These are phyloP conservation scores for Leccinum barrowsii DNA, from an alignment of 768 basidiomycete species.

Conservation along the genomic window DNA sequence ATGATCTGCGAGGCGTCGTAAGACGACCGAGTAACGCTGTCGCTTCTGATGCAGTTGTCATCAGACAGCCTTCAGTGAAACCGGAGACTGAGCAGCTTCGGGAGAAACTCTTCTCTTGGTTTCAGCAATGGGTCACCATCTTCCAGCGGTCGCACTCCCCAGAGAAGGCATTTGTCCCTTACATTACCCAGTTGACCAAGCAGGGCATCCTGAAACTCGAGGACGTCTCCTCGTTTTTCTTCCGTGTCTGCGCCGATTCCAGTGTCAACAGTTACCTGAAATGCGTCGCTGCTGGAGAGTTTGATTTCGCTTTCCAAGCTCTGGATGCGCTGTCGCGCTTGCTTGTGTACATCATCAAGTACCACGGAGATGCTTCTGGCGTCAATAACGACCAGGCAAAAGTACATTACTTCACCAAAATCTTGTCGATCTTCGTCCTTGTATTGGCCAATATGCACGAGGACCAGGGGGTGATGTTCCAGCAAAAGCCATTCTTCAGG, in stretches of 20 bases:
- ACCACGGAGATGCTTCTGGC: constrained; percentile 93
- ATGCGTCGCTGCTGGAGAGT: constrained; percentile 67
- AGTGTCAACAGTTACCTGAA: constrained; percentile 87
- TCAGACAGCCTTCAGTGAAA: constrained; percentile 51
- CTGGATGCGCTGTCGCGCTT: constrained; percentile 94
- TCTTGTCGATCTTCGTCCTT: constrained; percentile 94
- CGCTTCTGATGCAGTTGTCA: constrained; percentile 34
- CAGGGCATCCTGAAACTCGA: constrained; percentile 96
- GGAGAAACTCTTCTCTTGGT: constrained; percentile 74
- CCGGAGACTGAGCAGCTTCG: constrained; percentile 73
- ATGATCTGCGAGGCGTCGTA: constrained; percentile 73
- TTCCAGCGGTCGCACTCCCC: constrained; percentile 88
- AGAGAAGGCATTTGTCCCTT: constrained; percentile 93
- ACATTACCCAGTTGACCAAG: constrained; percentile 95
- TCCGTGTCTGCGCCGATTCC: constrained; percentile 94
- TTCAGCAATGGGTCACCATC: constrained; percentile 94
- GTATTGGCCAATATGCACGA: constrained; percentile 94
- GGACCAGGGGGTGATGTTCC: constrained; percentile 86
- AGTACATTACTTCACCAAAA: constrained; percentile 95
- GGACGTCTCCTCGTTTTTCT: constrained; percentile 96
- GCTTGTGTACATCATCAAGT: constrained; percentile 98
- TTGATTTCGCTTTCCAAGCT: constrained; percentile 80
- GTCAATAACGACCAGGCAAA: constrained; percentile 93
- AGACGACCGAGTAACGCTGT: constrained; percentile 42
- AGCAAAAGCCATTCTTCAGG: constrained; percentile 96